phyloP scores from a whole-genome alignment of 345 rosid species.

The Citrus glauca region DNA sequence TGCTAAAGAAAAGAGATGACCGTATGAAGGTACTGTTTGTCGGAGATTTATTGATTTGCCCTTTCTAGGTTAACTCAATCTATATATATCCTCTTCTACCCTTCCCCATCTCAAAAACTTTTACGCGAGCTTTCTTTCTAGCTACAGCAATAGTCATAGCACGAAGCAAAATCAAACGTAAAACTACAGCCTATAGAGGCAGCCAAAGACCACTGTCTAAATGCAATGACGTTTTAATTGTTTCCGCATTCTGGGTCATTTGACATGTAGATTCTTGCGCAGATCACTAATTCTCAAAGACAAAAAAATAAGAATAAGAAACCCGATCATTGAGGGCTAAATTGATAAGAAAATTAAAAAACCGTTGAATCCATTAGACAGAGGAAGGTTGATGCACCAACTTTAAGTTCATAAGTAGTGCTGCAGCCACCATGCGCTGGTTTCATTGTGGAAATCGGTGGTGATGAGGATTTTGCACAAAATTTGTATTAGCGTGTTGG shows the following conservation, averaged over 20 bases:
- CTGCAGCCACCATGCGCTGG: neutral
- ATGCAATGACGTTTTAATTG: too few species aligned
- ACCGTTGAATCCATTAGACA: too few species aligned
- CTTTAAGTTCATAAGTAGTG: neutral
- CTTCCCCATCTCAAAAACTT: neutral
- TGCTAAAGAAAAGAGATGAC: neutral
- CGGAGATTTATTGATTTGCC: neutral
- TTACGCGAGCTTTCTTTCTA: neutral
- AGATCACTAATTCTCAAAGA: too few species aligned
- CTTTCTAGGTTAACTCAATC: constrained; percentile 5
- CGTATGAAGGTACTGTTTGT: neutral
- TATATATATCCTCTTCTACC: neutral
- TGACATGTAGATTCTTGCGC: too few species aligned
- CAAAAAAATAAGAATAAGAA: too few species aligned
- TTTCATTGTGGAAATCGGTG: neutral
- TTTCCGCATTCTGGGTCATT: too few species aligned
- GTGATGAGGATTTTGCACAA: neutral
- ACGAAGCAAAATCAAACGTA: neutral
- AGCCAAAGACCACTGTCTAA: too few species aligned
- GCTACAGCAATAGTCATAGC: neutral
- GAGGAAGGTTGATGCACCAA: too few species aligned
- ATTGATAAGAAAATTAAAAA: too few species aligned
- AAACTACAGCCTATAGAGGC: too few species aligned
- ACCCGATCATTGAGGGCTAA: too few species aligned
- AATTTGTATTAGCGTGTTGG: too few species aligned